Conservation (phyloP, 495 filamentous ascomycete genomes). For the Poronia punctata region DNA sequence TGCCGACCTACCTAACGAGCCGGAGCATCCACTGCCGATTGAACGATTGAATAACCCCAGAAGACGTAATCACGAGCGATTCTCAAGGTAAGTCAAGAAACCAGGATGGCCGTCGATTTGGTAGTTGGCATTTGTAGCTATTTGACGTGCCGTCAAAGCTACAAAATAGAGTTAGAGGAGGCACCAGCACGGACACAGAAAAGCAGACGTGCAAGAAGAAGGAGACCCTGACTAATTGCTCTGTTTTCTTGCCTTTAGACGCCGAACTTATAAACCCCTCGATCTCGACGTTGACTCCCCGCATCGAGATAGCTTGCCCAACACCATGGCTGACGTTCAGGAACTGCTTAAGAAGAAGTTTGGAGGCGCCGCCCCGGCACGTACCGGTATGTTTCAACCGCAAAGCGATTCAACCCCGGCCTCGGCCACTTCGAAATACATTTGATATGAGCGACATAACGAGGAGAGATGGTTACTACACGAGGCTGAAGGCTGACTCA, state of each 20-base stretch:
- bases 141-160: too few relatives aligned
- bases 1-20: constrained; percentile 15
- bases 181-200: too few relatives aligned
- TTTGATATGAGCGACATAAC: too few relatives aligned
- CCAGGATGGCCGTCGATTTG: too few relatives aligned
- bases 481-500: constrained; percentile 8
- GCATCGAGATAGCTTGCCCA: constrained; percentile 6
- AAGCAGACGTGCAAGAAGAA: too few relatives aligned
- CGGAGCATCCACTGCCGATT: constrained; percentile 18
- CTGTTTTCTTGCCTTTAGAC: not conserved
- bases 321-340: constrained; percentile 59
- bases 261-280: not conserved
- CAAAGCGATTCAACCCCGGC: too few relatives aligned
- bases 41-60: constrained; percentile 9
- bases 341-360: constrained; percentile 67
- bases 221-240: not conserved
- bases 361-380: constrained; percentile 55
- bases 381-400: constrained; percentile 79
- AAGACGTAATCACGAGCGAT: constrained; percentile 7
- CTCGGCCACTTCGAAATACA: too few relatives aligned
- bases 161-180: too few relatives aligned
- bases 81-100: constrained; percentile 12
- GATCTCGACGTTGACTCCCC: constrained; percentile 6
- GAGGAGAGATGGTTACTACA: not conserved
- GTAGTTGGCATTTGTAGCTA: too few relatives aligned